Percentiles rank a stretch among this genome's conserved stretches.
Evolutionary conservation across 768 basidiomycete species (phyloP).

Genomic region (Coprinopsis cinerea): DNA sequence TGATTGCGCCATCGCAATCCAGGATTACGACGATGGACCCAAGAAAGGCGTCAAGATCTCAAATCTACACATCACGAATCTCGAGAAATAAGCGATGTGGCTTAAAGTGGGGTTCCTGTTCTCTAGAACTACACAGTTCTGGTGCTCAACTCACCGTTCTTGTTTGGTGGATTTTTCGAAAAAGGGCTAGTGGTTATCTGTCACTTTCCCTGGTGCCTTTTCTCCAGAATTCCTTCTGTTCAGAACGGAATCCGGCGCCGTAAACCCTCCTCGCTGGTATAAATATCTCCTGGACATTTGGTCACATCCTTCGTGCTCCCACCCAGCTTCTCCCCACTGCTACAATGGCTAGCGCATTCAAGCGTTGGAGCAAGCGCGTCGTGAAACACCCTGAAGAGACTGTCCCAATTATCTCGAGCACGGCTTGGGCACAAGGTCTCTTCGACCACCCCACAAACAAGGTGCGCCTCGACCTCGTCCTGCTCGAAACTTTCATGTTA

Average conservation of each 20-base stretch:
- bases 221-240: not conserved
- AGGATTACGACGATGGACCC: constrained; percentile 19
- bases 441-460: constrained; percentile 39
- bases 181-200: not conserved
- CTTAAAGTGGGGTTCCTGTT: too few species aligned
- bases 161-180: not conserved
- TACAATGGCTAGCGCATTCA: constrained; percentile 23
- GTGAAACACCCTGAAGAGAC: constrained; percentile 56
- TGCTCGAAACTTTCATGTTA: constrained; percentile 7
- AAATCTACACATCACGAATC: not conserved
- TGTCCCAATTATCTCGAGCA: constrained; percentile 54
- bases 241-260: not conserved
- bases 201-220: not conserved
- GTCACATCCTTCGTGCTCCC: constrained; percentile 6
- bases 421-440: constrained; percentile 44
- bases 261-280: constrained; percentile 6
- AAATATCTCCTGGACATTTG: not conserved
- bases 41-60: constrained; percentile 4
- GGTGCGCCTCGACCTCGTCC: constrained; percentile 25
- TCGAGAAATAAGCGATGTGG: not conserved
- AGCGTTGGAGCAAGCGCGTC: constrained; percentile 48
- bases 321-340: constrained; percentile 3
- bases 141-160: not conserved
- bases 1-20: constrained; percentile 19
- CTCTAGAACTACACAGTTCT: too few species aligned